Conservation (phyloP, 2,329 filamentous ascomycete species). For the Davidsoniella eucalypti region DNA sequence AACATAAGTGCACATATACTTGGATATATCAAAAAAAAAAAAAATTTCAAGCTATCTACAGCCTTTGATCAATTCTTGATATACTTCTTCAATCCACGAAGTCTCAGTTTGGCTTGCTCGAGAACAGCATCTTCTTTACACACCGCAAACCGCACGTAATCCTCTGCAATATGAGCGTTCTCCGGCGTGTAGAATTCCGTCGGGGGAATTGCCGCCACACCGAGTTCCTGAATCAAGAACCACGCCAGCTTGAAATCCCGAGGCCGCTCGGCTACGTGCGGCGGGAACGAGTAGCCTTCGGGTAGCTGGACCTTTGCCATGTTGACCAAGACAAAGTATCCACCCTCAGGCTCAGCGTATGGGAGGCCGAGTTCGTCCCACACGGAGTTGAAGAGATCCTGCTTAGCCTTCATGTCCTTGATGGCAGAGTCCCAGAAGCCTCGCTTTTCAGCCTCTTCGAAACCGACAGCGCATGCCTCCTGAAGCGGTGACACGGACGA, state of each 20-base stretch:
- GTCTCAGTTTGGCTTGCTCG: conserved; percentile 58
- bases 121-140: conserved; percentile 86
- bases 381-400: conserved; percentile 70
- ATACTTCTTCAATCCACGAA: conserved; percentile 58
- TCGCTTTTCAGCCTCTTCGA: conserved; percentile 70
- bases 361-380: conserved; percentile 61
- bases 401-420: conserved; percentile 75
- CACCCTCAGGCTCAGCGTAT: conserved; percentile 86
- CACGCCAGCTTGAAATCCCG: conserved; percentile 89
- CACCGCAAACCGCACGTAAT: conserved; percentile 88
- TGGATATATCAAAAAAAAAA: too few species aligned
- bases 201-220: conserved; percentile 87
- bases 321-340: conserved; percentile 95
- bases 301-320: conserved; percentile 77
- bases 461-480: conserved; percentile 84
- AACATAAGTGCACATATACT: too few species aligned
- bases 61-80: conserved; percentile 23
- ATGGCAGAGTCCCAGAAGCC: conserved; percentile 81
- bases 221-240: conserved; percentile 94
- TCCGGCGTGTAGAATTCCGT: conserved; percentile 88
- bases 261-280: conserved; percentile 70
- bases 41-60: too few species aligned
- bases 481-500: conserved; percentile 84
- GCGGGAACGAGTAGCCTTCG: conserved; percentile 69
- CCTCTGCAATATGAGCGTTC: conserved; percentile 73